Base-by-base conservation (phyloP, 768 basidiomycete genomes). In the Dacryopinax primogenitus region DNA sequence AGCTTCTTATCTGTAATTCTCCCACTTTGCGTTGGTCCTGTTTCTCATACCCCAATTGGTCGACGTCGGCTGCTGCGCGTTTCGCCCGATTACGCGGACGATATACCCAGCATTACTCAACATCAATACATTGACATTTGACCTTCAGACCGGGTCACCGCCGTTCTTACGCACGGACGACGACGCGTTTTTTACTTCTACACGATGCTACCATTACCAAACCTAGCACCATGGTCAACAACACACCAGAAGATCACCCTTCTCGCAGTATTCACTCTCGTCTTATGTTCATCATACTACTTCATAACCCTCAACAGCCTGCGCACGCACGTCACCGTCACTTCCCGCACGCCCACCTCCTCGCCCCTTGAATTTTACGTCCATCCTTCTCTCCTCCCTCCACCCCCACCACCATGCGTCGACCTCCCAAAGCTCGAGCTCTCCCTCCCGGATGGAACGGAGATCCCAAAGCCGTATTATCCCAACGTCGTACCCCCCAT, bases 401-500 rank as follows among this genome's bases (percentile, higher is more conserved):
- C 51, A 2, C 51, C 51, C 13, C 30, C 30, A 9, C 26, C 26
- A 28, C 51, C 51, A 26, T 13, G 4, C 26, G 51, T 4, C 51
- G 51, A 21, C 51, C 51, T 58, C 13, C 51, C 51, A 3, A 30
- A 28, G 51, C 51, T 58, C 51, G 18, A 58, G 18, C 51, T 58
- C 13, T 23, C 26, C 51, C 26, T 58, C 13, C 51, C 51, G 15
- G 26, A 7, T 23, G 4, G 12, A 11, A 58, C 51, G 51, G 26
- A 58, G 13, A 58, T 58, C 51, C 51, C 51, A 6, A 21, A 11
- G 9, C 26, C 51, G 30, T 58, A 32, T 15, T 58, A 32, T 15
- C 51, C 51, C 30, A 58, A 58, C 51, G 51, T 58, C 51, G 51
- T 58, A 2, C 51, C 51, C 26, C 51, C 51, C 51, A 58, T 58